Base-by-base conservation (phyloP, 1,139 yeast genomes). In the Sugiyamaella grinbergsii region DNA sequence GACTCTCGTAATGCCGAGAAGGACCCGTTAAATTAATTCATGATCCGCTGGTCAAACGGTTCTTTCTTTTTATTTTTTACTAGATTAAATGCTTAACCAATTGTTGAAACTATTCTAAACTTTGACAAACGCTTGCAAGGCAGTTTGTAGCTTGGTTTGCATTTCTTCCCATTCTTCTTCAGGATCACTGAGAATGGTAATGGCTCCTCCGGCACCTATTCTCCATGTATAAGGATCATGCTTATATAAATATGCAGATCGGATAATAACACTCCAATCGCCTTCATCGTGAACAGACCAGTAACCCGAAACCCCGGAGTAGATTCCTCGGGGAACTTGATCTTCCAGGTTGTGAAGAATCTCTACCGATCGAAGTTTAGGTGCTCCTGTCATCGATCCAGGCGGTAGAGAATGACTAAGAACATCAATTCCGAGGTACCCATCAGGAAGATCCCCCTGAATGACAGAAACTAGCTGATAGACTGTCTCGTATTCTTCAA, bases 381-480 rank as follows among this genome's bases (percentile, higher is more conserved):
- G 99, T 0, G 99, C 98, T 2, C 99, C 99, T 0, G 99, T 94
- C 99, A 94, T 94, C 1, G 98, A 91, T 0, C 99, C 99, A 0
- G 99, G 97, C 1, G 99, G 98, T 32, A 94, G 72, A 0, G 96
- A 82, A 53, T 81, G 81, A 20, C 82, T 79, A 16, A 93, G 74
- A 4, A 91, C 74, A 64, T 93, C 98, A 37, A 90, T 74, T 0
- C 98, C 98, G 24, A 77, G 73, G 61, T 78, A 83, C 15, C 63
- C 62, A 10, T 68, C 58, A 1, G 57, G 54, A 5, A 83, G 72
- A 22, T 73, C 67, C 0, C 97, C 98, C 50, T 75, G 79, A 29
- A 94, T 89, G 2, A 88, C 96, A 47, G 96, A 86, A 1, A 94
- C 98, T 36, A 94, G 74, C 66, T 93, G 98, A 65, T 75, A 94